Percentiles rank a stretch among this genome's conserved stretches.
phyloP scores from a whole-genome alignment of 73 alveolate genomes.

The Paramecium tetraurelia region DNA sequence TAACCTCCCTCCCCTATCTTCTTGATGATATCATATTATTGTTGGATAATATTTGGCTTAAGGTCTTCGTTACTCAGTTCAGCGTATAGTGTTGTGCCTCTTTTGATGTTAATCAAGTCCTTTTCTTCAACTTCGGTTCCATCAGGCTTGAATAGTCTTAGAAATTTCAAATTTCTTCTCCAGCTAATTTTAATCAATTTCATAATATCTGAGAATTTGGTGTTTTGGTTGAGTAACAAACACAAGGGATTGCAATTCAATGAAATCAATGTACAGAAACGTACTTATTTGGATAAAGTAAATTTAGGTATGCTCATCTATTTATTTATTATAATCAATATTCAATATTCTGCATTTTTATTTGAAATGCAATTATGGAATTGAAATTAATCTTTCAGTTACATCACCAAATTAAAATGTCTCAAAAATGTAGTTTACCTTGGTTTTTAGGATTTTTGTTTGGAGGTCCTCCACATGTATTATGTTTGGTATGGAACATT shows the following conservation, averaged over 20 bases:
- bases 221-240: background rate
- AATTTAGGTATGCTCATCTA: background rate
- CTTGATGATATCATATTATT: slow-evolving; percentile 31
- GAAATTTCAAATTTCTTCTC: background rate
- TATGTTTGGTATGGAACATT: background rate
- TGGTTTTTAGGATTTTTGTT: background rate
- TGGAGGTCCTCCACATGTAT: too few relatives aligned
- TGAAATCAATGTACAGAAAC: background rate
- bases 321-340: background rate
- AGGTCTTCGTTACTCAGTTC: background rate
- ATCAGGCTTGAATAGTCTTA: background rate
- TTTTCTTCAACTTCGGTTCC: background rate
- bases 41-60: background rate
- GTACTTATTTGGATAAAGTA: background rate
- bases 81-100: background rate
- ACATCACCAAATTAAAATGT: background rate
- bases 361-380: background rate
- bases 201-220: background rate
- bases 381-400: background rate
- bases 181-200: background rate
- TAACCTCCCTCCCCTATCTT: slow-evolving; percentile 61
- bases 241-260: background rate
- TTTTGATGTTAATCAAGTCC: background rate
- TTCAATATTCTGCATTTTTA: background rate
- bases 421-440: background rate